Percentiles rank a stretch among this genome's conserved stretches.
Evolutionary conservation across 768 basidiomycete genomes (phyloP).

Genomic region (Suillus cothurnatus): DNA sequence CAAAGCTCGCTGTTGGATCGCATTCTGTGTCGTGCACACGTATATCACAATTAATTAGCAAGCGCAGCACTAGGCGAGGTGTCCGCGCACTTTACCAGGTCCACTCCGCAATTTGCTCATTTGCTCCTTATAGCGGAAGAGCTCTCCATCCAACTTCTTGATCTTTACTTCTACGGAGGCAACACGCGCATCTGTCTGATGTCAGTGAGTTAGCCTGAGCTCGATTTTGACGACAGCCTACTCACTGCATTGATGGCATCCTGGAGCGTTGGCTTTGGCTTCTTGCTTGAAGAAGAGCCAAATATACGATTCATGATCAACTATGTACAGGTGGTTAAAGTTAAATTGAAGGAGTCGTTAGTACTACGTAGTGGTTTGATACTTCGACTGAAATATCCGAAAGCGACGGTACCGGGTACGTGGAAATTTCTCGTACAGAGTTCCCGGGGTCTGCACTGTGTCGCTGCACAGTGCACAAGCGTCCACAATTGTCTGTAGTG

Average conservation of each 20-base stretch:
- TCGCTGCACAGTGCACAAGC: too few species aligned
- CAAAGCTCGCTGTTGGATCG: constrained; percentile 93
- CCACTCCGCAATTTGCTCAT: constrained; percentile 93
- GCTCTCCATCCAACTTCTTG: constrained; percentile 93
- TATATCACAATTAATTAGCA: background rate
- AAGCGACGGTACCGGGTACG: background rate
- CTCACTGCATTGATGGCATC: constrained; percentile 92
- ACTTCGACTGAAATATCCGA: background rate
- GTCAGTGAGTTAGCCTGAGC: background rate
- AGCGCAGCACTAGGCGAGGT: constrained; percentile 1
- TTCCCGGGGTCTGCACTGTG: background rate
- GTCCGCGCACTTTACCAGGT: constrained; percentile 80
- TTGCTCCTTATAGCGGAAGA: constrained; percentile 91
- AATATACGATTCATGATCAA: constrained; percentile 83
- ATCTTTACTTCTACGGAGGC: constrained; percentile 95
- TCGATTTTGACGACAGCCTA: constrained; percentile 12
- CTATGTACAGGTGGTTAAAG: background rate
- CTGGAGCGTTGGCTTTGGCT: constrained; percentile 82
- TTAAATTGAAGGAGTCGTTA: background rate
- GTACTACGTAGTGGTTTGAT: background rate
- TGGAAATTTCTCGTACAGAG: background rate
- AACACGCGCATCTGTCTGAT: constrained; percentile 84
- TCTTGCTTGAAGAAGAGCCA: constrained; percentile 71
- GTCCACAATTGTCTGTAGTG: background rate
- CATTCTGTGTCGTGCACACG: constrained; percentile 51